Conservation (phyloP, 768 basidiomycete genomes). For the Termitomyces titanicus region DNA sequence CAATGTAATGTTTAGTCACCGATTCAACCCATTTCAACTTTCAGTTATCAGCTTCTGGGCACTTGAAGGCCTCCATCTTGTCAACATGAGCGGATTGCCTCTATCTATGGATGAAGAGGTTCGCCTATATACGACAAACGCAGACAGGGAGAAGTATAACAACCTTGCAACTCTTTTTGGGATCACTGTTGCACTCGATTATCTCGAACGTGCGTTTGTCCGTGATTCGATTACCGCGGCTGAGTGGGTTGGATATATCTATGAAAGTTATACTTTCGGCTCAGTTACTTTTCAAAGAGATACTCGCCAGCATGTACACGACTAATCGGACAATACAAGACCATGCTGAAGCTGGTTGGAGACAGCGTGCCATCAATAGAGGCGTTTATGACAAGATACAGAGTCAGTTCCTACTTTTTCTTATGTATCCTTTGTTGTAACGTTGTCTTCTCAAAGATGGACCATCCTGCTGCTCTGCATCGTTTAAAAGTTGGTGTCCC, state of each 20-base stretch:
- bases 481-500: conserved; percentile 90
- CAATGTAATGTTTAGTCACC: too few relatives aligned
- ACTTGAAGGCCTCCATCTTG: neutral
- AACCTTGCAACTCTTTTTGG: conserved; percentile 88
- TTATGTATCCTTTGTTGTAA: neutral
- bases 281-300: conserved; percentile 47
- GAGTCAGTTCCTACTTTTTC: conserved; percentile 41
- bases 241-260: conserved; percentile 58
- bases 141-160: conserved; percentile 86
- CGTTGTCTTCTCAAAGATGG: conserved; percentile 55
- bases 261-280: conserved; percentile 19
- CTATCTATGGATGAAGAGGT: conserved; percentile 86
- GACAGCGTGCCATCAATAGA: conserved; percentile 84
- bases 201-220: conserved; percentile 93
- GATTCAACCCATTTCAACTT: too few relatives aligned
- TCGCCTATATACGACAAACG: conserved; percentile 80
- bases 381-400: conserved; percentile 86
- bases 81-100: conserved; percentile 8
- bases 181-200: conserved; percentile 88
- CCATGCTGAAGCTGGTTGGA: conserved; percentile 93
- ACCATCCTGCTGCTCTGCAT: conserved; percentile 89
- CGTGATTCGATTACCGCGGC: conserved; percentile 87
- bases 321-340: conserved; percentile 95
- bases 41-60: too few relatives aligned
- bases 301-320: conserved; percentile 96